These are phyloP conservation scores for Quercus ilex DNA, from an alignment of 306 rosid species.

Conservation along the genomic window DNA sequence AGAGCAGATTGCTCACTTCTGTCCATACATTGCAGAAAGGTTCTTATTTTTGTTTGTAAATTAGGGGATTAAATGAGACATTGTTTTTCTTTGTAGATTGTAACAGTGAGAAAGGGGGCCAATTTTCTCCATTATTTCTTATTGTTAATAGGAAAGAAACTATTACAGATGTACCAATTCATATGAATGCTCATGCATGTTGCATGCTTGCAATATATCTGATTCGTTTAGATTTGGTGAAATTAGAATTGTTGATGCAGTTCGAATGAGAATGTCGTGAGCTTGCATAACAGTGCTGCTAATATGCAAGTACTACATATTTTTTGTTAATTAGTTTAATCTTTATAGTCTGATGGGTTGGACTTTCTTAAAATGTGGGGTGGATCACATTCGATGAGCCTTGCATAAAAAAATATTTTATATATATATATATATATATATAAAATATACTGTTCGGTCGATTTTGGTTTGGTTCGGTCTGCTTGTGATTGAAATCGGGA, in stretches of 20 bases:
- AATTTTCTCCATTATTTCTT: conserved; percentile 3
- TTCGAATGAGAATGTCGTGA: neutral
- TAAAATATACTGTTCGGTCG: too few species aligned
- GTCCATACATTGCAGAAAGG: conserved; percentile 41
- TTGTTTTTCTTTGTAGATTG: conserved; percentile 19
- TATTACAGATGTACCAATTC: neutral
- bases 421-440: too few species aligned
- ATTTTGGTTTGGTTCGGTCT: too few species aligned
- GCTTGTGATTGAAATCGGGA: too few species aligned
- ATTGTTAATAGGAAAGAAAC: neutral
- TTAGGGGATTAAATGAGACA: conserved; percentile 30
- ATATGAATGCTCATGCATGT: neutral
- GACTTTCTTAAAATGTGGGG: too few species aligned
- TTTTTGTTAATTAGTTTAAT: too few species aligned
- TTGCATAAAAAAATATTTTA: too few species aligned
- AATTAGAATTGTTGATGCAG: neutral
- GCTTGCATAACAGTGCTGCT: neutral
- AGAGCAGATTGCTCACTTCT: conserved; percentile 22
- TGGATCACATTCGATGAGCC: too few species aligned
- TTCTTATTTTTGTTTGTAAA: conserved; percentile 39
- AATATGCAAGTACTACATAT: neutral
- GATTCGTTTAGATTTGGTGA: neutral
- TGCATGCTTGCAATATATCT: neutral
- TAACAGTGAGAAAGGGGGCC: conserved; percentile 10
- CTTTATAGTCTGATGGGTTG: too few species aligned